Base-by-base conservation (phyloP, 2,329 filamentous ascomycete species). In the Cladosporium austrohemisphaericum region DNA sequence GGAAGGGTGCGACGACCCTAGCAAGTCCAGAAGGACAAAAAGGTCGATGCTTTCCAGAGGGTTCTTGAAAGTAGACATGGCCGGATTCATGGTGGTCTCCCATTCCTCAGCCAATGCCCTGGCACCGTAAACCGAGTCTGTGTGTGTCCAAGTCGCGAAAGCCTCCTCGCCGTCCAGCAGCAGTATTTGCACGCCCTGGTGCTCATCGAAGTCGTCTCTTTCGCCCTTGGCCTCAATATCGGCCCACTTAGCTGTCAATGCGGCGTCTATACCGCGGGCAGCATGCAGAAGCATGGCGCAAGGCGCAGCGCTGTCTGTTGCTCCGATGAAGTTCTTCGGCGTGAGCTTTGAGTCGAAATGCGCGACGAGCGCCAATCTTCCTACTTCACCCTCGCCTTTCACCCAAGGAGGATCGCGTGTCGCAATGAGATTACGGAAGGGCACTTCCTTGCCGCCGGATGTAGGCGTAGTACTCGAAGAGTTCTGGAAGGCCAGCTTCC, bases 91-190 rank as follows among this genome's bases (percentile, higher is more conserved):
- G 6, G 82, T 77, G 0, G 72, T 63, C 51, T 94, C 89, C 93
- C 93, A 97, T 37, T 81, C 72, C 56, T 86, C 81, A 8, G 93
- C 92, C 16, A 98, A 76, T 2, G 90, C 77, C 60, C 72, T 72
- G 41, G 92, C 81, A 2, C 93, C 93, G 61, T 98, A 98, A 4
- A 96, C 71, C 4, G 88, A 94, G 67, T 98, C 93, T 0, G 76
- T 79, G 28, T 80, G 79, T 1, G 83, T 86, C 93, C 93, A 98
- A 1, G 68, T 68, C 18, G 80, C 71, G 68, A 95, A 98, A 0
- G 93, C 91, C 68, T 98, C 93, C 70, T 98, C 93, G 4, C 93
- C 93, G 62, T 98, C 93, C 6, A 98, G 71, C 49, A 98, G 78
- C 22, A 98, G 57, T 22, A 98, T 86, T 72, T 97, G 93, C 26